Evolutionary conservation across 306 rosid species (phyloP), one percentile per base, ranked within the genome.

Genomic region (Vachellia collinsii): DNA sequence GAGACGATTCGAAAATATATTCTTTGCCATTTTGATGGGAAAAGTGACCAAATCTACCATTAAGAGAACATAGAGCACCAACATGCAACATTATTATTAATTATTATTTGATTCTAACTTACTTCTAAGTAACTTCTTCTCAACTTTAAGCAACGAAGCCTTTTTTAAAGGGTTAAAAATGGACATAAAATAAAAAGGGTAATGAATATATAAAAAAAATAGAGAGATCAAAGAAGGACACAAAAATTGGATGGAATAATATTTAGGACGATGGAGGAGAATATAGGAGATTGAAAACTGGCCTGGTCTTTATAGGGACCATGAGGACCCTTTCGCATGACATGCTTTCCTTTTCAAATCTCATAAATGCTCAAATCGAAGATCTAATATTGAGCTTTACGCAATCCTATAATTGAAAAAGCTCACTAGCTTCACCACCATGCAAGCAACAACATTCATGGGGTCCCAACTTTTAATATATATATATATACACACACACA

Each of bases 371-470:
- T 48, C 68, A 70, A 62, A 71, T 62, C 8, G 9, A 34, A 36
- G 64, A 42, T 38, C 75, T 79, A 72, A 17, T 58, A 83, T 85
- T 91, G 69, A 80, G 83, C 84, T 87, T 88, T 84, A 91, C 91
- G 92, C 90, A 79, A 91, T 86, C 91, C 85, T 62, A 83, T 36
- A 69, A 76, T 29, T 29, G 34, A 62, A 89, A 66, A 66, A 46
- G 42, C 58, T 79, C 82, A 73, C 81, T 85, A 86, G 86, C 83
- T 90, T 88, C 82, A 78, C 82, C 81, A 8, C 13, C 25, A 65
- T 82, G 80, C 84, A 86, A 82, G 87, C 88, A 85, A 86, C 79
- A 80, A 86, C 84, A 70, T 76, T 76, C 29, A 9, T 23, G 47
- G 81, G 77, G 83, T 85, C 86, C 65, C 4, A 59, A 22, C 34